Percentiles rank a stretch among this genome's conserved stretches.
Evolutionary conservation across 495 filamentous ascomycete genomes (phyloP).

Genomic region (Aspergillus carlsbadensis): DNA sequence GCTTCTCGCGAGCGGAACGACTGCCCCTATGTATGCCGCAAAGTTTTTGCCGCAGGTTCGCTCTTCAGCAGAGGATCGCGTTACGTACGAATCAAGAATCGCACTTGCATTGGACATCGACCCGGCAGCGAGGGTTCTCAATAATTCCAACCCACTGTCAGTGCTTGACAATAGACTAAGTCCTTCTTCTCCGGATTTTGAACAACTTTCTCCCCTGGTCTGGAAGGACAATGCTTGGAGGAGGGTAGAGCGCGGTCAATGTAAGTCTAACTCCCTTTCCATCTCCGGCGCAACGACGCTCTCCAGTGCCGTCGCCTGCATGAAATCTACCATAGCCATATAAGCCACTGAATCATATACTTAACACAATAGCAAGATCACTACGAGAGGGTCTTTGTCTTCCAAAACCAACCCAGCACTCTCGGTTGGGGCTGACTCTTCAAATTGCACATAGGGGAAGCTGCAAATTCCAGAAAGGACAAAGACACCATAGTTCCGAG

Average conservation of each 20-base stretch:
- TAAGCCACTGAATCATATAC: neutral
- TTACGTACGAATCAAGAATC: slow-evolving; percentile 72
- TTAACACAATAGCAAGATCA: neutral
- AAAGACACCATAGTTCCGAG: slow-evolving; percentile 50
- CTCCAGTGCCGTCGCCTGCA: neutral
- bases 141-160: slow-evolving; percentile 28
- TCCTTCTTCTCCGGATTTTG: slow-evolving; percentile 33
- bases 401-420: neutral
- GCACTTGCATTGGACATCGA: slow-evolving; percentile 86
- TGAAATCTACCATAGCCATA: neutral
- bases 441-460: slow-evolving; percentile 25
- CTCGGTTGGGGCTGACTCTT: neutral
- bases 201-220: slow-evolving; percentile 33
- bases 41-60: slow-evolving; percentile 57
- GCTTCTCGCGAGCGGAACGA: slow-evolving; percentile 65
- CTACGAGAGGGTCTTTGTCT: neutral
- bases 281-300: neutral
- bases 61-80: slow-evolving; percentile 55
- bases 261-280: slow-evolving; percentile 42
- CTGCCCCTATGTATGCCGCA: slow-evolving; percentile 71
- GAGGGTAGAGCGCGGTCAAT: slow-evolving; percentile 43
- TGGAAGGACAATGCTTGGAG: slow-evolving; percentile 65
- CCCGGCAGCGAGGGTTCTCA: slow-evolving; percentile 58
- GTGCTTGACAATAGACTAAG: slow-evolving; percentile 18
- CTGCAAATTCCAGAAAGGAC: slow-evolving; percentile 9